Evolutionary conservation across 2,329 filamentous ascomycete species (phyloP), one percentile per base, ranked within the genome.

Genomic region (Venturia effusa): DNA sequence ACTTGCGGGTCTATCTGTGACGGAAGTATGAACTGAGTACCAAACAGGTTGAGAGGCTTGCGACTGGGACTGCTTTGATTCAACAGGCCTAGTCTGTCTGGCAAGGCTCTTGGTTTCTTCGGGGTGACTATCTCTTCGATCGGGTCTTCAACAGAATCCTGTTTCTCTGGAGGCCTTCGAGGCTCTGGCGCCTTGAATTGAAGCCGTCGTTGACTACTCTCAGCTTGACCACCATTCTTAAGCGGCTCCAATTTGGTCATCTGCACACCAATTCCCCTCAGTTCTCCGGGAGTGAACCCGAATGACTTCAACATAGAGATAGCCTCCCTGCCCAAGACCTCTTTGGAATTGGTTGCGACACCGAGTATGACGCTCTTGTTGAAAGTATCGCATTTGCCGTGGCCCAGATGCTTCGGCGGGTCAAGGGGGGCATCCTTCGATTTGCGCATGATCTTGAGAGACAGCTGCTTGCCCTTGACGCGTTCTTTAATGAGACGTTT

Each of bases 371-470:
- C 75, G 69, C 91, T 96, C 74, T 95, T 97, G 78, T 91, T 97
- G 78, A 92, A 95, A 0, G 86, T 89, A 71, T 99, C 94, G 71
- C 94, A 99, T 75, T 92, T 93, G 1, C 94, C 94, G 74, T 97
- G 94, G 0, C 94, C 94, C 0, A 99, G 81, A 75, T 97, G 92
- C 71, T 99, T 99, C 0, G 88, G 86, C 1, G 94, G 91, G 72
- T 97, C 92, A 19, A 97, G 77, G 0, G 94, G 94, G 19, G 94
- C 93, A 76, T 96, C 89, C 27, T 86, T 79, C 19, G 92, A 85
- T 66, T 93, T 85, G 66, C 88, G 84, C 92, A 99, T 97, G 66
- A 99, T 88, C 73, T 97, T 97, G 80, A 99, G 85, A 0, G 92
- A 96, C 61, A 99, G 79, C 67, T 96, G 90, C 68, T 84, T 89